These are phyloP conservation scores for Daldinia childiae DNA, from an alignment of 495 filamentous ascomycete species.

Conservation along the genomic window DNA sequence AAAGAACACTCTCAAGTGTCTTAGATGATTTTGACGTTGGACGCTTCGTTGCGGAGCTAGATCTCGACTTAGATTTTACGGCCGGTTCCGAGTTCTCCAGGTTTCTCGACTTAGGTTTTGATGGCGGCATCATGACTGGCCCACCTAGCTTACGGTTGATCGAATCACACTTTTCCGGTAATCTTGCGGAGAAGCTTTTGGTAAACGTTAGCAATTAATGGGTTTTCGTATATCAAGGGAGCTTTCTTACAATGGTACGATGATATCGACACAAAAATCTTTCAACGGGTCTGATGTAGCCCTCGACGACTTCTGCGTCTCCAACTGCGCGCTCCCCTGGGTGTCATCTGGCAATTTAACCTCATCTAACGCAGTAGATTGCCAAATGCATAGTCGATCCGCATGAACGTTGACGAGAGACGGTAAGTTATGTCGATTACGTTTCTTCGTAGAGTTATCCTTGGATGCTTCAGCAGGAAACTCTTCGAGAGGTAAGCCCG, in stretches of 20 bases:
- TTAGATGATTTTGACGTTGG: conserved; percentile 61
- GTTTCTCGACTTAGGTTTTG: conserved; percentile 61
- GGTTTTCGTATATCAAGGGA: background rate
- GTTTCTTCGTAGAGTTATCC: conserved; percentile 48
- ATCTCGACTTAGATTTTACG: conserved; percentile 52
- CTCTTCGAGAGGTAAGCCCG: conserved; percentile 43
- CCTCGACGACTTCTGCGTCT: conserved; percentile 44
- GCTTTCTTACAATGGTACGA: conserved; percentile 82
- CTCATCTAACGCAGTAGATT: conserved; percentile 73
- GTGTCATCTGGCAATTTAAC: conserved; percentile 63
- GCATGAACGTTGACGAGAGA: conserved; percentile 83
- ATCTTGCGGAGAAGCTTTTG: conserved; percentile 76
- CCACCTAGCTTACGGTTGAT: conserved; percentile 91
- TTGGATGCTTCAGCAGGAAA: conserved; percentile 26
- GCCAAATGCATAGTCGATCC: conserved; percentile 96
- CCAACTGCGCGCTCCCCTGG: conserved; percentile 45
- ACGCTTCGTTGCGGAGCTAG: conserved; percentile 67
- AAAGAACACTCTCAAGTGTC: conserved; percentile 74
- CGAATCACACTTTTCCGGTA: conserved; percentile 80
- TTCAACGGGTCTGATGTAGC: conserved; percentile 52
- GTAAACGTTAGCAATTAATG: conserved; percentile 29
- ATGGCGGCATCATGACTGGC: conserved; percentile 70
- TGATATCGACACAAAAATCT: conserved; percentile 91
- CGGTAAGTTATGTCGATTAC: conserved; percentile 54
- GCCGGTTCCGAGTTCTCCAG: conserved; percentile 34